These are phyloP conservation scores for Chrysosporium keratinophilum DNA, from an alignment of 2,329 filamentous ascomycete genomes.

Conservation along the genomic window DNA sequence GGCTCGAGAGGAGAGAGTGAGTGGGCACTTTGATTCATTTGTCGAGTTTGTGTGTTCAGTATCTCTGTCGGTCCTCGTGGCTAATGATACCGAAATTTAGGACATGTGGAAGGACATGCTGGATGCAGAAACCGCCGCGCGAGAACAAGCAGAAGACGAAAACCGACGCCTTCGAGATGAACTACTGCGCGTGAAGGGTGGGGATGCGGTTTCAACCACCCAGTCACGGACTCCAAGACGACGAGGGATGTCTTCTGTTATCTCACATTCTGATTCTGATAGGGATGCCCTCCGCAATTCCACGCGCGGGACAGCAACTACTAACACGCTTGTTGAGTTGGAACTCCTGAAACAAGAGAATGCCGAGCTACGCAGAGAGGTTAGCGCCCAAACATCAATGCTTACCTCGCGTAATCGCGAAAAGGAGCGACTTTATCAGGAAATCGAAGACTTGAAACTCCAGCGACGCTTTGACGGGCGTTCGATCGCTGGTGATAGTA, in stretches of 20 bases:
- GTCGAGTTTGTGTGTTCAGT: neutral
- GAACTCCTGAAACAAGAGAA: constrained; percentile 84
- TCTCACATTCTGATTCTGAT: constrained; percentile 33
- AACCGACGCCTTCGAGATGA: constrained; percentile 77
- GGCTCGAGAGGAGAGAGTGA: constrained; percentile 39
- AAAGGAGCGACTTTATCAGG: constrained; percentile 87
- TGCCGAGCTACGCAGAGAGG: constrained; percentile 78
- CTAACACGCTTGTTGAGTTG: constrained; percentile 66
- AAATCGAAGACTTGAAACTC: constrained; percentile 94
- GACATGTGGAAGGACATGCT: constrained; percentile 94
- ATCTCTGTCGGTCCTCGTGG: neutral
- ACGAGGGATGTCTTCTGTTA: constrained; percentile 28
- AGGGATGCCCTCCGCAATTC: constrained; percentile 30
- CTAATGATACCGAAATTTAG: constrained; percentile 26
- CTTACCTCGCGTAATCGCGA: constrained; percentile 90
- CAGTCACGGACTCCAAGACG: constrained; percentile 26
- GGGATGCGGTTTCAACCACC: constrained; percentile 19
- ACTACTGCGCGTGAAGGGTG: constrained; percentile 55
- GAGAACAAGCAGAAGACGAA: constrained; percentile 85
- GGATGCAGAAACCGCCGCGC: constrained; percentile 77
- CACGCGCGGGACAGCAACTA: constrained; percentile 48
- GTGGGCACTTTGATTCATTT: constrained; percentile 17
- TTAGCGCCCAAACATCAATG: constrained; percentile 95
- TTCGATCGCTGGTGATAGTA: constrained; percentile 66
- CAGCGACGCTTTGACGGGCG: constrained; percentile 58